A percentile compares a stretch with the other conserved stretches of the same genome.
Evolutionary conservation across 1,284 basidiomycete genomes (phyloP).

Genomic region (Tremellales sp.): DNA sequence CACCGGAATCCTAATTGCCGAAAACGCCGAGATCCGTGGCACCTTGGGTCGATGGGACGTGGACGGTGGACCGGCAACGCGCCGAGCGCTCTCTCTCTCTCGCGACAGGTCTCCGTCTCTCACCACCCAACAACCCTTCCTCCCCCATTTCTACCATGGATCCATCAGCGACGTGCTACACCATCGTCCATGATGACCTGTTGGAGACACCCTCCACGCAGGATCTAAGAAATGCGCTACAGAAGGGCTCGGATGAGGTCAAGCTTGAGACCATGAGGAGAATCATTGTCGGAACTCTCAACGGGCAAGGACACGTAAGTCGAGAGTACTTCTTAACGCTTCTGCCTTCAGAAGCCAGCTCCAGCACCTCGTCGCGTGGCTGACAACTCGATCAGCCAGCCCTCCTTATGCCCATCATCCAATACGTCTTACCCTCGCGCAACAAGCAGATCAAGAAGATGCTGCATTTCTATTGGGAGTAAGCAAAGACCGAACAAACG

Average conservation of each 20-base stretch:
- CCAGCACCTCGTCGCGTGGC: slow-evolving; percentile 4
- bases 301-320: slow-evolving; percentile 72
- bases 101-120: no score
- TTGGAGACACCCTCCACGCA: slow-evolving; percentile 69
- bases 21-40: no score
- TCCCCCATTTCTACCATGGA: slow-evolving; percentile 32
- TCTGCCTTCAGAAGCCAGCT: neutral
- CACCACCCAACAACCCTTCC: neutral
- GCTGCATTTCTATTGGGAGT: slow-evolving; percentile 98
- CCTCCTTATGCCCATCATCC: slow-evolving; percentile 96
- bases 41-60: no score
- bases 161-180: slow-evolving; percentile 63
- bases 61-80: no score
- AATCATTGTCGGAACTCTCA: slow-evolving; percentile 93
- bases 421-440: slow-evolving; percentile 91
- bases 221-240: slow-evolving; percentile 80
- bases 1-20: no score
- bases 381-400: slow-evolving; percentile 59
- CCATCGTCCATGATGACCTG: slow-evolving; percentile 73
- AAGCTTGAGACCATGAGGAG: slow-evolving; percentile 95
- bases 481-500: slow-evolving; percentile 17
- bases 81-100: no score
- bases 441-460: slow-evolving; percentile 99
- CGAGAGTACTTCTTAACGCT: neutral
- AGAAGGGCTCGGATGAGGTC: slow-evolving; percentile 91